Evolutionary conservation across 306 rosid genomes (phyloP).

Genomic region (Prunus persica): DNA sequence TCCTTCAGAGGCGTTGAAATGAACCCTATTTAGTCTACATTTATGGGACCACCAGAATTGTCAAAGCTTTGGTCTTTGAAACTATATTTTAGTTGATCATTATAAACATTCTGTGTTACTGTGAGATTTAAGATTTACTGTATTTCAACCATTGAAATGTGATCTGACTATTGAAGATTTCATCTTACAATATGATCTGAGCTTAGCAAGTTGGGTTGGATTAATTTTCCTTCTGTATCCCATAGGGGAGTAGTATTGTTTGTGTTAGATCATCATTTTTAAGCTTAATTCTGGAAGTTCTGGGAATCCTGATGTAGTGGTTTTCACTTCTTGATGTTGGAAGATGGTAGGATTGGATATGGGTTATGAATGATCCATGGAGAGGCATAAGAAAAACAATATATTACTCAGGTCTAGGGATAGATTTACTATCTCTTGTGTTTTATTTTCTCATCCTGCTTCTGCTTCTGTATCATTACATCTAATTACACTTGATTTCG

Average conservation of each 20-base stretch:
- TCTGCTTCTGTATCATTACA: no score
- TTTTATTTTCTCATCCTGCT: neutral
- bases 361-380: neutral
- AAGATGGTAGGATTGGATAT: no score
- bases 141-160: neutral
- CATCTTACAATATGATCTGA: no score
- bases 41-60: neutral
- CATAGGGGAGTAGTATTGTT: neutral
- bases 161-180: neutral
- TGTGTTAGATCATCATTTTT: no score
- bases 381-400: neutral
- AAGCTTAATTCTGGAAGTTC: neutral
- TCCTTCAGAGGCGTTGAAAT: neutral
- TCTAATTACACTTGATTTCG: conserved; percentile 7
- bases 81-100: neutral
- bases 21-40: neutral
- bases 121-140: neutral
- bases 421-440: neutral
- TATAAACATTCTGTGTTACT: neutral
- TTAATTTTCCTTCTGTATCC: neutral
- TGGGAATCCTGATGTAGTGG: neutral
- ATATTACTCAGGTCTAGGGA: neutral
- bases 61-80: neutral
- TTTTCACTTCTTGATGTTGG: neutral
- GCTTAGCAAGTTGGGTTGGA: neutral